Base-by-base conservation (phyloP, 208 protist species). In the Endotrypanum monterogeii region DNA sequence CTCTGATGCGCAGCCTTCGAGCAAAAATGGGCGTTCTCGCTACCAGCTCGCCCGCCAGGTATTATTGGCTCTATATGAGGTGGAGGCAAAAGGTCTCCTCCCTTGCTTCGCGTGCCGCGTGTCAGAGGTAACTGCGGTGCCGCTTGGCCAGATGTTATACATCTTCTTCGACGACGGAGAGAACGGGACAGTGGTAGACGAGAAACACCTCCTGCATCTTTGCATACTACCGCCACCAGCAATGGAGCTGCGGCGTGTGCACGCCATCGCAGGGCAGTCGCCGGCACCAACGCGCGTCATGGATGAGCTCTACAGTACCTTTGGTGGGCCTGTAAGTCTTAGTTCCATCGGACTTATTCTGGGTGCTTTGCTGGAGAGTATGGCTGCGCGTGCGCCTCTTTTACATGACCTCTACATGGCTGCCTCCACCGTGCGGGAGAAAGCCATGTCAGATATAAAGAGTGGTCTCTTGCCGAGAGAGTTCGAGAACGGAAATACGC, bases 91-190 rank as follows among this genome's bases (percentile, higher is more conserved):
- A 12, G 82, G 85, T 11, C 52, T 92, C 35, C 79, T 94, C 51
- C 77, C 83, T 16, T 84, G 84, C 70, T 91, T 91, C 70, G 88
- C 90, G 44, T 91, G 88, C 71, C 76, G 84, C 41, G 28, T 81
- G 9, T 50, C 79, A 16, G 86, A 94, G 71, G 78, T 76, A n/a
- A 73, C 77, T 23, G 73, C 70, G 28, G 84, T 91, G 35, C 77
- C 87, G 20, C 71, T 94, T 8, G 63, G 65, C 58, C 70, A 84
- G 73, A 72, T 78, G 41, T 23, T 92, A 3, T 91, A 77, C 74
- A 39, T 90, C 28, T 54, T 71, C 14, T 76, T 75, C 32, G 71
- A 78, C 67, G 68, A 79, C 50, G 44, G 51, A 25, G 65, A 74
- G 46, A 62, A 73, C 16, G 73, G 67, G 28, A 80, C 74, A 55